phyloP scores from a whole-genome alignment of 1,139 yeast species.

The Barnettozyma hawaiiensis region DNA sequence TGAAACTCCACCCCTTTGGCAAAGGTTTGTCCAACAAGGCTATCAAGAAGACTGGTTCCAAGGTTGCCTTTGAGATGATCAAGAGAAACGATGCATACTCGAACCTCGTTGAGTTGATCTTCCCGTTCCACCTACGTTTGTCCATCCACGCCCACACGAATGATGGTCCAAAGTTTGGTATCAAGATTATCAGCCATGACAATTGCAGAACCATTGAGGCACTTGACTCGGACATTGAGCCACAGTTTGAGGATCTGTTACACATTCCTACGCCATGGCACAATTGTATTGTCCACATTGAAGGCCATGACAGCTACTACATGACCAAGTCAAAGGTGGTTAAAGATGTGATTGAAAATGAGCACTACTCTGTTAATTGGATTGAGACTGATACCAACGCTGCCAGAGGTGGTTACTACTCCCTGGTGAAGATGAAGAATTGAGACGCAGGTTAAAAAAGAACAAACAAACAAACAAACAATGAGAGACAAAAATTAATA shows the following conservation, averaged over 20 bases:
- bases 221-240: constrained; percentile 34
- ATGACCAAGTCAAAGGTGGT: constrained; percentile 32
- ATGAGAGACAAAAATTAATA: no score
- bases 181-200: constrained; percentile 41
- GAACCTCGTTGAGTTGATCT: constrained; percentile 51
- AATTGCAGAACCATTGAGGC: constrained; percentile 38
- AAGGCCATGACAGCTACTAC: constrained; percentile 27
- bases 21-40: constrained; percentile 39
- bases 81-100: constrained; percentile 61
- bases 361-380: constrained; percentile 31
- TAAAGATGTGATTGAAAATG: constrained; percentile 30
- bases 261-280: constrained; percentile 70
- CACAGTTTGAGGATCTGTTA: constrained; percentile 40
- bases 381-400: constrained; percentile 24
- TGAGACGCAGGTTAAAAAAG: no score
- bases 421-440: not conserved
- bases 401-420: constrained; percentile 31
- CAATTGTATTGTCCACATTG: constrained; percentile 44
- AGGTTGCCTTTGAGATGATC: constrained; percentile 59
- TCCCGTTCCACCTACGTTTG: constrained; percentile 53
- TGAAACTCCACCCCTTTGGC: constrained; percentile 38
- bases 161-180: constrained; percentile 54
- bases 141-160: constrained; percentile 59
- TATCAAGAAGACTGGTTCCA: constrained; percentile 45
- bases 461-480: no score